Base-by-base conservation (phyloP, 768 basidiomycete genomes). In the Amylocystis lapponica region DNA sequence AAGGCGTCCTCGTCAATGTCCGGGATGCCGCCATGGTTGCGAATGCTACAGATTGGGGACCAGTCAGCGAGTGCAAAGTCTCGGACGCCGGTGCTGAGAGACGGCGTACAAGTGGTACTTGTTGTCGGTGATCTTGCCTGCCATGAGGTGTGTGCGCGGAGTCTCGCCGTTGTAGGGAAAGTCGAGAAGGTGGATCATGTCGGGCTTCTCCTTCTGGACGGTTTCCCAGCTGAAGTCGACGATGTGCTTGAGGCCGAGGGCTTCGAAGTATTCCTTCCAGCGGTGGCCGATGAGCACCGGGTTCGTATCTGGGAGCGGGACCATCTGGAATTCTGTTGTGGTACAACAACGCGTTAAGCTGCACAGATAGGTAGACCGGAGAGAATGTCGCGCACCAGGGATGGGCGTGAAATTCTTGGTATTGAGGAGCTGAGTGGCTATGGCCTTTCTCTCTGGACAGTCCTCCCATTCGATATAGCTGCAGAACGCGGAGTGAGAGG, bases 121-220 rank as follows among this genome's bases (percentile, higher is more conserved):
- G 53, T 75, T 75, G 29, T 70, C 66, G 0, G 74, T 78, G 34
- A 76, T 44, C 59, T 72, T 75, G 17, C 66, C 67, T 27, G 59
- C 55, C 35, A 75, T 46, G 16, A 75, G 60, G 45, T 72, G 66
- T 14, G 67, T 54, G 11, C 67, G 60, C 16, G 59, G 65, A 7
- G 75, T 76, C 51, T 77, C 76, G 25, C 75, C 75, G 50, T 77
- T 77, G 53, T 75, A 76, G 7, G 76, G 76, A 52, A 77, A 78
- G 52, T 76, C 71, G 19, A 76, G 60, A 17, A 78, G 56, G 47
- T 76, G 73, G 23, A 76, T 64, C 43, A 76, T 59, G 47, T 71
- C 68, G 10, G 66, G 64, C 52, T 78, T 78, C 57, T 77, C 75
- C 50, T 66, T 65, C 46, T 69, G 69, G 23, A 76, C 71, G 2